Conservation (phyloP, 352 stramenopile species). For the Pythium pectinolyticum region DNA sequence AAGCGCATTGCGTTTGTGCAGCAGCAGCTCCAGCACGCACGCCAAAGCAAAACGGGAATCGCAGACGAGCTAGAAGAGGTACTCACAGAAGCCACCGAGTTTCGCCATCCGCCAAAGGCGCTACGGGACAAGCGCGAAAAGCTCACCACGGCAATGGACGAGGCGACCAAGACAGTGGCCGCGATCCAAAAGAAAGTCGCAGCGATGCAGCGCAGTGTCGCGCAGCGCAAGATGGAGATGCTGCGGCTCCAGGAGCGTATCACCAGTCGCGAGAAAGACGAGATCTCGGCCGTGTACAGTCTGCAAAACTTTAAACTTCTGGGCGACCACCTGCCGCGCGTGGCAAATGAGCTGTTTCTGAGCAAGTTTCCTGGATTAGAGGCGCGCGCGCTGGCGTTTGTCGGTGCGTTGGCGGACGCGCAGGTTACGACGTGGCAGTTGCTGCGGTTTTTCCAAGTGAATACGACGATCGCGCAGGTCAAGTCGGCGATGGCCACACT, state of each 20-base stretch:
- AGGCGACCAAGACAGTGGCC: constrained; percentile 21
- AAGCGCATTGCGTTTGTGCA: constrained; percentile 23
- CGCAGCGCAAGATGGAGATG: constrained; percentile 27
- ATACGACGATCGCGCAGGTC: constrained; percentile 58
- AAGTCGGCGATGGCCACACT: constrained; percentile 60
- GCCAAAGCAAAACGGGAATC: constrained; percentile 22
- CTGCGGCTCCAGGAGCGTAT: constrained; percentile 26
- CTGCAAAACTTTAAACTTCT: constrained; percentile 42
- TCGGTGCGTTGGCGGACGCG: constrained; percentile 39
- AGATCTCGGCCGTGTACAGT: constrained; percentile 59
- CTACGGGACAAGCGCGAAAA: constrained; percentile 38
- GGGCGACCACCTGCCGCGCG: constrained; percentile 36
- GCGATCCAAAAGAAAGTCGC: constrained; percentile 26
- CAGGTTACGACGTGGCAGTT: constrained; percentile 65
- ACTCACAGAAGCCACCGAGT: constrained; percentile 53
- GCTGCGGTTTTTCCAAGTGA: constrained; percentile 53
- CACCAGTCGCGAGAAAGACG: constrained; percentile 34
- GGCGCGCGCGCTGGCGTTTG: constrained; percentile 58
- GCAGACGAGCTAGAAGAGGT: constrained; percentile 39
- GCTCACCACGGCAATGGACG: constrained; percentile 37
- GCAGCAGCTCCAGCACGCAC: constrained; percentile 35
- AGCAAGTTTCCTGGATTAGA: constrained; percentile 65
- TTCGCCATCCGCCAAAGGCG: constrained; percentile 58
- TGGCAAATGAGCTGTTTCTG: constrained; percentile 62
- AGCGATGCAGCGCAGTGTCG: neutral